Evolutionary conservation across 805 yeast species (phyloP).

Genomic region (Spathaspora hagerdaliae): DNA sequence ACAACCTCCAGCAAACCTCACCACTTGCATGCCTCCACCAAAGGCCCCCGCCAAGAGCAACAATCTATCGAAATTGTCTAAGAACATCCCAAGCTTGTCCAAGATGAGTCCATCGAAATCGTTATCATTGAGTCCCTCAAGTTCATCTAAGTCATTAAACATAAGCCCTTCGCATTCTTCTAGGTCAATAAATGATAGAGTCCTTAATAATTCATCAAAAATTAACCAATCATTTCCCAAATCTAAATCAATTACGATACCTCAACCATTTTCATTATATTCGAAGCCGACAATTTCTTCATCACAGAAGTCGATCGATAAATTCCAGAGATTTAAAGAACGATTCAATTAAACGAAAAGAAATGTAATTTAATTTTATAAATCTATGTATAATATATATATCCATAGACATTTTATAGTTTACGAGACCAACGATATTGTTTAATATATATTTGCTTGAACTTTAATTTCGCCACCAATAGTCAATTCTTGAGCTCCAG

Average conservation of each 20-base stretch:
- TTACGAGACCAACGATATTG: neutral
- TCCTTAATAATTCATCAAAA: constrained; percentile 5
- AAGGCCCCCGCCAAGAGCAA: neutral
- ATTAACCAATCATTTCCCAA: neutral
- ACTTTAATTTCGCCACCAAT: constrained; percentile 59
- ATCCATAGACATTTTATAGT: neutral
- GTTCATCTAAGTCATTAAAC: neutral
- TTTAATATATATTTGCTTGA: constrained; percentile 45
- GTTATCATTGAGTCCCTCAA: constrained; percentile 2
- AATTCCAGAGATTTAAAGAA: constrained; percentile 31
- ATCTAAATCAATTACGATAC: constrained; percentile 15
- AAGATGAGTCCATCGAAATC: constrained; percentile 6
- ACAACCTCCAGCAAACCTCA: constrained; percentile 10
- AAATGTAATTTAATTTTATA: neutral
- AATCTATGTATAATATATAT: neutral
- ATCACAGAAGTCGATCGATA: constrained; percentile 33
- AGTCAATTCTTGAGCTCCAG: constrained; percentile 58
- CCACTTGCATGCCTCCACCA: constrained; percentile 2
- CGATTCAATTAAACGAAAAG: constrained; percentile 17
- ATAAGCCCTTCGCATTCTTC: neutral
- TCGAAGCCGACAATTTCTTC: constrained; percentile 40
- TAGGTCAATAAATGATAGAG: neutral
- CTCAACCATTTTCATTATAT: constrained; percentile 27
- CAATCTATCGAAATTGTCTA: neutral
- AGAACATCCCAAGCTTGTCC: constrained; percentile 2